These are phyloP conservation scores for Candida pseudofarinosa DNA, from an alignment of 805 yeast genomes.

Conservation along the genomic window DNA sequence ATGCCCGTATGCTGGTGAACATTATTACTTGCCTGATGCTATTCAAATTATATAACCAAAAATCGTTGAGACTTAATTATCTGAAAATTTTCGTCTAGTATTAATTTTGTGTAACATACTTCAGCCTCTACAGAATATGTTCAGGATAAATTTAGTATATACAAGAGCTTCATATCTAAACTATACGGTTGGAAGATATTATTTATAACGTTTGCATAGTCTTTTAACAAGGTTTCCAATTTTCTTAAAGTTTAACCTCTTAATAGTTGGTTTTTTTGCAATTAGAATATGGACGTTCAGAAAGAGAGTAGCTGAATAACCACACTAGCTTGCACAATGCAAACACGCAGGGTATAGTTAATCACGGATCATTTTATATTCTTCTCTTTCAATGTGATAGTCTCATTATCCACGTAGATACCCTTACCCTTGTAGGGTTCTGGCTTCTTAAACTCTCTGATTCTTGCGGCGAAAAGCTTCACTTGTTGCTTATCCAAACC, in stretches of 20 bases:
- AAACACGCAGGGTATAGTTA: too few species aligned
- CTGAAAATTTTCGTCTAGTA: not conserved
- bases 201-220: too few species aligned
- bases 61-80: not conserved
- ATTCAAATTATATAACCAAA: not conserved
- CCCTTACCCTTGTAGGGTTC: conserved; percentile 99
- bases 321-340: too few species aligned
- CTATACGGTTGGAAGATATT: not conserved
- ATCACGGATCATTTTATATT: conserved; percentile 84
- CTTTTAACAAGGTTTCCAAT: too few species aligned
- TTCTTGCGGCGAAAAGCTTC: conserved; percentile 79
- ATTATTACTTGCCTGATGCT: not conserved
- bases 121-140: not conserved
- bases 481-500: conserved; percentile 88
- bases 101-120: conserved; percentile 2
- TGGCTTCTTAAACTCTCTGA: conserved; percentile 87
- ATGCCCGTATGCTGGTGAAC: not conserved
- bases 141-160: not conserved
- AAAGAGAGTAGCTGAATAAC: too few species aligned
- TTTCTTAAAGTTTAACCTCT: too few species aligned
- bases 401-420: conserved; percentile 86
- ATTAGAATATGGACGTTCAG: too few species aligned
- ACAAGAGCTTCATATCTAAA: not conserved
- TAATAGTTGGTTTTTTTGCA: too few species aligned
- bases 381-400: conserved; percentile 84